Evolutionary conservation across 1,284 basidiomycete species (phyloP).

Genomic region (Pisolithus thermaeus): DNA sequence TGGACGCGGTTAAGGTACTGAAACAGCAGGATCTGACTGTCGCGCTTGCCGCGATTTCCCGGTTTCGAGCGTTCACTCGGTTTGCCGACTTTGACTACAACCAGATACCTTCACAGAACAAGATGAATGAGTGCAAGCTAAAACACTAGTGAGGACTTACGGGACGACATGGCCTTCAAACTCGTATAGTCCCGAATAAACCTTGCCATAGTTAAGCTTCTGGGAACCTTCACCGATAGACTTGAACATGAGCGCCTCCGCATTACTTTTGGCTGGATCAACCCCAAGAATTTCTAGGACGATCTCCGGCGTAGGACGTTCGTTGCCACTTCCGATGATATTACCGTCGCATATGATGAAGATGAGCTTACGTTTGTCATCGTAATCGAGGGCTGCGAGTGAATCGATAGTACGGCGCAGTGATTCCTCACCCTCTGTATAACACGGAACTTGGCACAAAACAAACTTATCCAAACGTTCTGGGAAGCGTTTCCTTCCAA

Average conservation of each 20-base stretch:
- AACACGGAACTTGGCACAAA: conserved; percentile 94
- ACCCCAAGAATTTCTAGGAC: conserved; percentile 94
- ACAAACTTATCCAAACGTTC: conserved; percentile 98
- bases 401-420: conserved; percentile 93
- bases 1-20: conserved; percentile 97
- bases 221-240: conserved; percentile 90
- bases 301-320: conserved; percentile 86
- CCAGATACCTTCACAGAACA: conserved; percentile 65
- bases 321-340: conserved; percentile 96
- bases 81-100: conserved; percentile 95
- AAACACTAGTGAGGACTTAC: conserved; percentile 36
- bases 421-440: conserved; percentile 97
- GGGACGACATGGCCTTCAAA: conserved; percentile 95
- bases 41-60: conserved; percentile 97
- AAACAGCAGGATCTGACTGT: conserved; percentile 93
- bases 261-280: conserved; percentile 79
- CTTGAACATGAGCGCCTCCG: conserved; percentile 93
- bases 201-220: conserved; percentile 94
- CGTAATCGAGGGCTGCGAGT: conserved; percentile 87
- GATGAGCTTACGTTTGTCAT: conserved; percentile 96
- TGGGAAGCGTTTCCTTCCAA: conserved; percentile 77
- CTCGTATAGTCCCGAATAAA: conserved; percentile 95
- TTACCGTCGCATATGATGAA: conserved; percentile 98
- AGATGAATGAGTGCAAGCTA: conserved; percentile 1
- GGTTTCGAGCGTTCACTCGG: conserved; percentile 92